Evolutionary conservation across 345 rosid species (phyloP).

Genomic region (Linum trigynum): DNA sequence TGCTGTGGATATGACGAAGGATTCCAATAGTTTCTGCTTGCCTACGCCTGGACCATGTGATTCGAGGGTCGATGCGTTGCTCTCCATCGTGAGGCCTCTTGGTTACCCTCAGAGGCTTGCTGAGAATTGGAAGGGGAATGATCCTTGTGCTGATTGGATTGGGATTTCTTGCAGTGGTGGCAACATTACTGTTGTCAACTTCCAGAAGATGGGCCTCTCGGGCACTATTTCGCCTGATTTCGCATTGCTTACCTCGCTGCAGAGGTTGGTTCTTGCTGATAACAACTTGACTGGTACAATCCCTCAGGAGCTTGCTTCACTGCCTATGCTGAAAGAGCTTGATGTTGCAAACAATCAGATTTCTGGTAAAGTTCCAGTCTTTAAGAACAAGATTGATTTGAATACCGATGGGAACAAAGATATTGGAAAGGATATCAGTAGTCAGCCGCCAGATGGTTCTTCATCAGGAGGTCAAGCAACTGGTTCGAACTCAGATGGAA

Average conservation of each 20-base stretch:
- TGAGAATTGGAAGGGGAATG: conserved; percentile 4
- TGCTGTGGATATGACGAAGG: background rate
- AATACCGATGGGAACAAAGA: background rate
- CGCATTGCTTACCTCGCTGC: background rate
- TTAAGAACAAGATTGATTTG: background rate
- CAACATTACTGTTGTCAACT: background rate
- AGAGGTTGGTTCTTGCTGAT: background rate
- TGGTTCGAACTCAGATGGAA: background rate
- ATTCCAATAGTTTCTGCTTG: background rate
- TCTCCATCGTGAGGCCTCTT: background rate
- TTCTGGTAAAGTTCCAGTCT: background rate
- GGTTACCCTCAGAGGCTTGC: background rate
- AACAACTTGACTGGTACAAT: background rate
- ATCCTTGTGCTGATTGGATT: conserved; percentile 5
- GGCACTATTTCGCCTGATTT: conserved; percentile 3
- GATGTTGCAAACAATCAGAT: background rate
- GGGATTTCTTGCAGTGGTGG: conserved; percentile 6
- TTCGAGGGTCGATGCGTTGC: background rate
- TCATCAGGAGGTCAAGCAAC: background rate
- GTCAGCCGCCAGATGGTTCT: background rate
- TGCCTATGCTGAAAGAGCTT: background rate
- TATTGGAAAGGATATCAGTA: background rate
- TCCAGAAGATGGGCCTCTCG: background rate
- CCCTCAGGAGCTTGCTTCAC: background rate
- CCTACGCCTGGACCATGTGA: background rate